These are phyloP conservation scores for Lasiosphaeriaceae sp. DNA, from an alignment of 495 filamentous ascomycete genomes.

Conservation along the genomic window DNA sequence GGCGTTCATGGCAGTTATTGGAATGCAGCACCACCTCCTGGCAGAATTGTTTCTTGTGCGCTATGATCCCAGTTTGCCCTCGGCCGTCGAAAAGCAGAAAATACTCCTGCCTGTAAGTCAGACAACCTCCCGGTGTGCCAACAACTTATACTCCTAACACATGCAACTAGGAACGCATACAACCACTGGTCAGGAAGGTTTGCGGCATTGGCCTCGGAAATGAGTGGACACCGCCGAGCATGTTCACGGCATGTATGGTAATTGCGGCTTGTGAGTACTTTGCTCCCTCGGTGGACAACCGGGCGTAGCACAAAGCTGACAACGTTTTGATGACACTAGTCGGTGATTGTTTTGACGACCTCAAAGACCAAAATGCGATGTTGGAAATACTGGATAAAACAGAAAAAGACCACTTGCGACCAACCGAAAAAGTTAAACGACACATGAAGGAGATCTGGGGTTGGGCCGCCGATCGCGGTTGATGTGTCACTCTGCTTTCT, in stretches of 20 bases:
- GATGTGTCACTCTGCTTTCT: too few species aligned
- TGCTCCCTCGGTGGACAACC: background rate
- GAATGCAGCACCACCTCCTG: constrained; percentile 51
- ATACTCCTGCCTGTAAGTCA: too few species aligned
- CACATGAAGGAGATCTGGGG: constrained; percentile 26
- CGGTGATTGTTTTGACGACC: constrained; percentile 42
- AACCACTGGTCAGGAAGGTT: constrained; percentile 39
- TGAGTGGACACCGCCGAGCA: constrained; percentile 46
- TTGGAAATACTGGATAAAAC: constrained; percentile 39
- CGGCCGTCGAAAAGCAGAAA: background rate
- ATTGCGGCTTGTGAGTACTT: constrained; percentile 46
- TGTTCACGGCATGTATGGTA: constrained; percentile 53
- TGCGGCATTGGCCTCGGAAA: constrained; percentile 52
- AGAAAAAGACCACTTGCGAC: constrained; percentile 41
- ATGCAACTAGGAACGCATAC: constrained; percentile 34
- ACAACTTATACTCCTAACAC: background rate
- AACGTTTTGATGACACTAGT: constrained; percentile 27
- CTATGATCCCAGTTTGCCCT: background rate
- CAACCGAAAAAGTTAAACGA: constrained; percentile 37
- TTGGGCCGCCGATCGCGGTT: background rate
- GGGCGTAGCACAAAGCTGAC: background rate
- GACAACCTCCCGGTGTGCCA: too few species aligned
- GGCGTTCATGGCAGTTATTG: constrained; percentile 37
- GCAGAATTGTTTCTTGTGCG: constrained; percentile 42
- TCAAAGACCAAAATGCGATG: constrained; percentile 36